Base-by-base conservation (phyloP, 164 flowering plant species). In the Kingdonia uniflora region DNA sequence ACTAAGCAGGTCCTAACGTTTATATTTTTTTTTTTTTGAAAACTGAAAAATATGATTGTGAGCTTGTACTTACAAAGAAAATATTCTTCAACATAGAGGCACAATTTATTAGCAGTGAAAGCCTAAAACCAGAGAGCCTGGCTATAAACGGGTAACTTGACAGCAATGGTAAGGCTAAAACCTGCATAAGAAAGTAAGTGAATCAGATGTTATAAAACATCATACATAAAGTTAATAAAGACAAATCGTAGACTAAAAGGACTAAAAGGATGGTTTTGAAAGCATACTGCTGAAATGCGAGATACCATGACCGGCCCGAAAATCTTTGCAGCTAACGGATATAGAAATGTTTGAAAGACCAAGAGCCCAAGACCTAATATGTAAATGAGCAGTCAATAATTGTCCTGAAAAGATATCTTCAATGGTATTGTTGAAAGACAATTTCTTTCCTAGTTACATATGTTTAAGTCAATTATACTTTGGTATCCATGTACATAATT, bases 71-170 rank as follows among this genome's bases (percentile, higher is more conserved):
- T 71, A 82, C 90, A 48, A 76, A 60, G 23, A 85, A 19, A 38
- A 69, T 63, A 66, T 78, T 82, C 79, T 82, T 82, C 66, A 75
- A 26, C 1, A 74, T n/a, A 5, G 90, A 85, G 14, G 85, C 95
- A 68, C 55, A 57, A 51, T 74, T 75, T 8, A 85, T 14, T 52
- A 68, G 1, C 7, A 82, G 5, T 2, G 58, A 13, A 23, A 80
- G 87, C 17, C 61, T 45, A 19, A 79, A 11, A 14, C 84, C 85
- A 20, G 83, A 72, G 15, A 79, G 67, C 68, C 50, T 55, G n/a
- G 85, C 78, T 63, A 85, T 76, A 14, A 65, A 69, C 24, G 83
- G 85, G 65, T 76, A 85, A 58, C 85, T 68, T 52, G 81, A 53
- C 26, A 85, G 62, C 48, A 85, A 49, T 41, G 81, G 78, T 54